Evolutionary conservation across 306 rosid species (phyloP).

Genomic region (Prunus campanulata): DNA sequence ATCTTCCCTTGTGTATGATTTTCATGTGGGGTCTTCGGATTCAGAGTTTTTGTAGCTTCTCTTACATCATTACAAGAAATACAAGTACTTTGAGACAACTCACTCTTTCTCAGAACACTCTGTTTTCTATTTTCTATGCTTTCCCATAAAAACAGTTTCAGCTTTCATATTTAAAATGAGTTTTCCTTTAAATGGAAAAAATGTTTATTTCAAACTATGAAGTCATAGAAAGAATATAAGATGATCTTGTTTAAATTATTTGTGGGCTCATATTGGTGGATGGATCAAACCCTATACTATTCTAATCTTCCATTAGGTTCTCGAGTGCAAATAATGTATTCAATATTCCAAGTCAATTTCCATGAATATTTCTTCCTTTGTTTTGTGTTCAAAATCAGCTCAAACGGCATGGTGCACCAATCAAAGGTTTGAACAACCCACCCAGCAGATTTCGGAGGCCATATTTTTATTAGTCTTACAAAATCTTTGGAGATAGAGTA

Average conservation of each 20-base stretch:
- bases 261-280: neutral
- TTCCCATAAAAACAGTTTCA: neutral
- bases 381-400: neutral
- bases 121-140: neutral
- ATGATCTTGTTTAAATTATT: neutral
- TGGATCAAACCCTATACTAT: neutral
- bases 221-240: neutral
- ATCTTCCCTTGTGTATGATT: neutral
- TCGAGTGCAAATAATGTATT: neutral
- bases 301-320: neutral
- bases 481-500: neutral
- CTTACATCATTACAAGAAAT: neutral
- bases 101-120: neutral
- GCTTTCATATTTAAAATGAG: neutral
- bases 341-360: conserved; percentile 1
- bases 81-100: neutral
- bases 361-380: neutral
- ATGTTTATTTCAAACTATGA: neutral
- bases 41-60: neutral
- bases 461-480: neutral
- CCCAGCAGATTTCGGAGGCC: conserved; percentile 5
- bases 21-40: neutral
- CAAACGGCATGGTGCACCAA: neutral
- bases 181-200: neutral
- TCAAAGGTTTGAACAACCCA: conserved; percentile 18